phyloP scores from a whole-genome alignment of 1,139 yeast species.

The Zygosaccharomyces sapae region DNA sequence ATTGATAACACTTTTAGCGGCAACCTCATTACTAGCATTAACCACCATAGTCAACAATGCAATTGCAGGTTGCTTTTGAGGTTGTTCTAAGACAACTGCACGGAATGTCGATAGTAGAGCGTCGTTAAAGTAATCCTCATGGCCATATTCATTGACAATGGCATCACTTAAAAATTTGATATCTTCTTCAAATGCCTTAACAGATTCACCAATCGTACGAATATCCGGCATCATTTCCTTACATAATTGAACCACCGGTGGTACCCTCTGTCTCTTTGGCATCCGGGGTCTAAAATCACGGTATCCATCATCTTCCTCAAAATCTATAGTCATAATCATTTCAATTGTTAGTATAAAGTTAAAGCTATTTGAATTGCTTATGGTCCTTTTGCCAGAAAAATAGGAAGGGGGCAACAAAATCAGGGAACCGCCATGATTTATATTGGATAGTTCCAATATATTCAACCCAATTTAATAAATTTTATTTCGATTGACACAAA shows the following conservation, averaged over 20 bases:
- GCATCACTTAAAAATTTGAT: slow-evolving; percentile 64
- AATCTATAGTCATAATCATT: slow-evolving; percentile 26
- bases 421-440: not conserved
- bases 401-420: not conserved
- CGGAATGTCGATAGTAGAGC: slow-evolving; percentile 60
- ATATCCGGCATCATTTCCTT: slow-evolving; percentile 49
- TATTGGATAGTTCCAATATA: not conserved
- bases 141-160: slow-evolving; percentile 64
- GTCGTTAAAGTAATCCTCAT: slow-evolving; percentile 56
- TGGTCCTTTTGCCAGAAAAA: not conserved
- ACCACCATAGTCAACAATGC: slow-evolving; percentile 68
- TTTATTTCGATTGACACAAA: slow-evolving; percentile 8
- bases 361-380: not conserved
- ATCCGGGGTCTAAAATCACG: slow-evolving; percentile 34
- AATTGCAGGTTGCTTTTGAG: slow-evolving; percentile 75
- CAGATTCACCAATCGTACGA: slow-evolving; percentile 61
- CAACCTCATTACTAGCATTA: slow-evolving; percentile 59
- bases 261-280: slow-evolving; percentile 38
- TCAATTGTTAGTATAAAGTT: slow-evolving; percentile 10
- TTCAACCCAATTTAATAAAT: not conserved
- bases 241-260: slow-evolving; percentile 41
- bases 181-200: slow-evolving; percentile 58
- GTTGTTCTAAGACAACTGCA: slow-evolving; percentile 79
- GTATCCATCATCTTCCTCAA: slow-evolving; percentile 34
- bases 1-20: slow-evolving; percentile 69